phyloP scores from a whole-genome alignment of 208 protist species.

The Leishmania guyanensis region DNA sequence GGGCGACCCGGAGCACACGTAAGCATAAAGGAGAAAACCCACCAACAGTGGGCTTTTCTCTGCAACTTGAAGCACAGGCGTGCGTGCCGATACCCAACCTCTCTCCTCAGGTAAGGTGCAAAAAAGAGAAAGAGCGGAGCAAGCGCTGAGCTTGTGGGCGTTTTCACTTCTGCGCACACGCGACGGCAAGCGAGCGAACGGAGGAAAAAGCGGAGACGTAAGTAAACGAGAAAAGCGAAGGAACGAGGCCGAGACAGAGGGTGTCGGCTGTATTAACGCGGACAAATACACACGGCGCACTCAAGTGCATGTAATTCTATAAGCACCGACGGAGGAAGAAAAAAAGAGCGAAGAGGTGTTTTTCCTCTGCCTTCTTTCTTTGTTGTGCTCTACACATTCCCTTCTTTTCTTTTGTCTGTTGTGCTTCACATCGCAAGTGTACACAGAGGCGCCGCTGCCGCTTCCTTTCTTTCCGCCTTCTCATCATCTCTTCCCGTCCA shows the following conservation, averaged over 20 bases:
- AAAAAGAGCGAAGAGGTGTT: neutral
- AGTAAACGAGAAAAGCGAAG: slow-evolving; percentile 1
- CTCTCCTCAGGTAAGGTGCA: neutral
- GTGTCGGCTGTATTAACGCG: neutral
- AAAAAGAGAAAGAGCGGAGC: neutral
- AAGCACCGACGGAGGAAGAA: neutral
- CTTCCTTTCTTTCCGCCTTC: neutral
- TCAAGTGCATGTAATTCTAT: neutral
- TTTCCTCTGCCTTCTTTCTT: neutral
- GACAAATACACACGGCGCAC: neutral
- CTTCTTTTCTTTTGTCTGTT: neutral
- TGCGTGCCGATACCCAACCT: neutral
- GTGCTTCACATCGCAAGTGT: neutral
- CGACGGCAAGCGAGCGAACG: neutral
- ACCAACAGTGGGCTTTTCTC: neutral
- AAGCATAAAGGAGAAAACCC: neutral
- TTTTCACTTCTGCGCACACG: neutral
- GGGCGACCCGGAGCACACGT: neutral
- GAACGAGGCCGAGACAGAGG: neutral
- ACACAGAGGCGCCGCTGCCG: neutral
- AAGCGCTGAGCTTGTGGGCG: neutral
- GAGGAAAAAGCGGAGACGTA: no score
- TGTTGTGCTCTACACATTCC: neutral
- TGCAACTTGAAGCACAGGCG: neutral
- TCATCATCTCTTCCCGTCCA: neutral